These are phyloP conservation scores for Yarrowia osloensis DNA, from an alignment of 805 yeast genomes.

Conservation along the genomic window DNA sequence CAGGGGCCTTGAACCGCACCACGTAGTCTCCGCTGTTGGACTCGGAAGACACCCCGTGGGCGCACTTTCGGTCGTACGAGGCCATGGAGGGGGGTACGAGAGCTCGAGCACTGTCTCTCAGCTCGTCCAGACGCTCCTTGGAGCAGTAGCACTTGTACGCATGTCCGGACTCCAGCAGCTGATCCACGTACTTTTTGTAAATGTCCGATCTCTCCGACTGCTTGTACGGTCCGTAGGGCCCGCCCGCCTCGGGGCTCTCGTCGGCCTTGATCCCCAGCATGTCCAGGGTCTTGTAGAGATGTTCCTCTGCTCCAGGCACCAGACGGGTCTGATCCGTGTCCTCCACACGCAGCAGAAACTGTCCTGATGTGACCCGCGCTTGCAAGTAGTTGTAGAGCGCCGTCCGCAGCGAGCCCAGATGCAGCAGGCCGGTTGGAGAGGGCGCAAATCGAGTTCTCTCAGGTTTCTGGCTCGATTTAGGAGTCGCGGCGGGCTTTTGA, in stretches of 20 bases:
- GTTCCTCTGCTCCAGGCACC: constrained; percentile 78
- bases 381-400: constrained; percentile 85
- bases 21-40: constrained; percentile 47
- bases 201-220: constrained; percentile 78
- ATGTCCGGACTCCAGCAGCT: constrained; percentile 59
- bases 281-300: constrained; percentile 68
- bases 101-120: constrained; percentile 71
- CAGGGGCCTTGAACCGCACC: constrained; percentile 78
- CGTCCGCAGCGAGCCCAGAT: constrained; percentile 89
- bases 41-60: constrained; percentile 45
- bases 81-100: constrained; percentile 88
- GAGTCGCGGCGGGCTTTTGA: not conserved
- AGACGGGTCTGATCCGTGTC: constrained; percentile 87
- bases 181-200: constrained; percentile 60
- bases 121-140: constrained; percentile 66
- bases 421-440: constrained; percentile 95
- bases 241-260: constrained; percentile 73
- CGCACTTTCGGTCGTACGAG: constrained; percentile 85
- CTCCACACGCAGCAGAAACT: constrained; percentile 79
- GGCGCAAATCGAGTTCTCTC: constrained; percentile 95
- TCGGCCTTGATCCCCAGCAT: constrained; percentile 80
- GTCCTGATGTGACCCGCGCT: constrained; percentile 78
- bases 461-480: not conserved
- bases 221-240: constrained; percentile 69
- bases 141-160: constrained; percentile 90